These are phyloP conservation scores for Ligustrum vulgare DNA, from an alignment of 257 asterid species.

Conservation along the genomic window DNA sequence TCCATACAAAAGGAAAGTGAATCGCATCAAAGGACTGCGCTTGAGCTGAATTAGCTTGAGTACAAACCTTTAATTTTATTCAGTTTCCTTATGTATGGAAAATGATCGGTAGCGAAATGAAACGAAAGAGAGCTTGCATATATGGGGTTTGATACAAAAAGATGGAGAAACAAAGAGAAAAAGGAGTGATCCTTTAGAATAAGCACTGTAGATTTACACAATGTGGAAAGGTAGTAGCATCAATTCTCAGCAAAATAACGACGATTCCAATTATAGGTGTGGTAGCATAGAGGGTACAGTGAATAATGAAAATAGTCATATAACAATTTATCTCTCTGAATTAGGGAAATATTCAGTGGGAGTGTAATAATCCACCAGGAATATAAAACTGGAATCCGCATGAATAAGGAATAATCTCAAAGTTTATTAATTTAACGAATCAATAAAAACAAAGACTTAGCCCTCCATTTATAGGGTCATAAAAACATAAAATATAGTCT, in stretches of 20 bases:
- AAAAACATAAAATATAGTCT: too few species aligned
- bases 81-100: neutral
- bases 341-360: neutral
- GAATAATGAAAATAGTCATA: too few species aligned
- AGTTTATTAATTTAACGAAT: too few species aligned
- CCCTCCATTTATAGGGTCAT: too few species aligned
- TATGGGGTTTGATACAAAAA: neutral
- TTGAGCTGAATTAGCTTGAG: neutral
- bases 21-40: neutral
- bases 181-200: neutral
- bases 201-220: neutral
- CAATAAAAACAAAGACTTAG: too few species aligned
- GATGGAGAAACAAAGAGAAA: neutral
- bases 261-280: neutral
- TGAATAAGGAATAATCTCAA: too few species aligned
- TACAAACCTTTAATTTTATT: neutral
- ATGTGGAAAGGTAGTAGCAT: neutral
- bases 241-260: neutral
- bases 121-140: neutral
- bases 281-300: too few species aligned
- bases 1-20: neutral
- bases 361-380: too few species aligned
- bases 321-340: neutral
- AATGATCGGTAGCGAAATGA: neutral
- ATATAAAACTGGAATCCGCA: too few species aligned